Conservation (phyloP, 352 stramenopile species). For the Globisporangium sylvaticum region DNA sequence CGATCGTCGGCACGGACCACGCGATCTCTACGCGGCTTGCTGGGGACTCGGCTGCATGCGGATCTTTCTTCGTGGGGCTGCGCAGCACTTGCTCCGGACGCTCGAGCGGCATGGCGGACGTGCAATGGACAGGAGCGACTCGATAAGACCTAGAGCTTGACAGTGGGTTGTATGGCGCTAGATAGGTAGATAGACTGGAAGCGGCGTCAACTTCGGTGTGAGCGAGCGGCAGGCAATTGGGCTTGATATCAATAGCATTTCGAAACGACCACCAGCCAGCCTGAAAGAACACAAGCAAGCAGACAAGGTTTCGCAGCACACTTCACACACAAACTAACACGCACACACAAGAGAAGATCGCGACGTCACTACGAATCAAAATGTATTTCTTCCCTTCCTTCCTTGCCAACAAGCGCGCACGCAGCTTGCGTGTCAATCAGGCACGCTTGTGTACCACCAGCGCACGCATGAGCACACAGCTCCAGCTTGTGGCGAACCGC, state of each 20-base stretch:
- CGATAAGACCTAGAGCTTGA: too few relatives aligned
- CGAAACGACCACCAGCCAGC: background rate
- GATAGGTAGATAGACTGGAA: background rate
- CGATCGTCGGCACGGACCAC: constrained; percentile 55
- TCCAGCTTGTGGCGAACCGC: too few relatives aligned
- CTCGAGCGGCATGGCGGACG: constrained; percentile 9
- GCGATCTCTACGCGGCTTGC: constrained; percentile 49
- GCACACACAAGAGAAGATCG: background rate
- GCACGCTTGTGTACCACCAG: too few relatives aligned
- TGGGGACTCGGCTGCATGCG: constrained; percentile 10
- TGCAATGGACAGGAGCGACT: too few relatives aligned
- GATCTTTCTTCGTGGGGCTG: constrained; percentile 12
- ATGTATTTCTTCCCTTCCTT: background rate
- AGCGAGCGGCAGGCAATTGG: background rate
- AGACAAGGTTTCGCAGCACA: background rate
- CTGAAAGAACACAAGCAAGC: background rate
- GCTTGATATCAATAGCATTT: background rate
- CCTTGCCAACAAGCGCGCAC: background rate
- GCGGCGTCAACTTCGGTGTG: background rate
- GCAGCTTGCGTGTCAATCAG: background rate
- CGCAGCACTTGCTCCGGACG: constrained; percentile 10
- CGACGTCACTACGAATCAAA: background rate
- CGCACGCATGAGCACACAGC: too few relatives aligned
- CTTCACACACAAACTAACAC: background rate
- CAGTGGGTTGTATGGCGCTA: too few relatives aligned